Conservation (phyloP, 345 rosid genomes). For the Psidium guajava region DNA sequence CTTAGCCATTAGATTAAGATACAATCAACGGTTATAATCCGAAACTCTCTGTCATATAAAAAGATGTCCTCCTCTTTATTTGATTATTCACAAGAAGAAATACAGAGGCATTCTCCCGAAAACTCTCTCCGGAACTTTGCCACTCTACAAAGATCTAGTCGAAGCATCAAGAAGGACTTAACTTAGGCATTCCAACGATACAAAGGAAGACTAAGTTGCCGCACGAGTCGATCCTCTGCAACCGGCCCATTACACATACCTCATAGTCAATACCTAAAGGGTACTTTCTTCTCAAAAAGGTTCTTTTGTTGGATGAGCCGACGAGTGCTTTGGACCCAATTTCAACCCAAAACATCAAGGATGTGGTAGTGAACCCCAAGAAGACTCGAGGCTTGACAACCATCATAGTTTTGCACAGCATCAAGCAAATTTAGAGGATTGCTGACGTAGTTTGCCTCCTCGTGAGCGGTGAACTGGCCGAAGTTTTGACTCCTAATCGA, state of each 20-base stretch:
- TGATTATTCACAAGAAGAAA: too few species aligned
- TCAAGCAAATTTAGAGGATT: conserved; percentile 77
- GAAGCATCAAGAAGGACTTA: too few species aligned
- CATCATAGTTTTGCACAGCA: conserved; percentile 76
- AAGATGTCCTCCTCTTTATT: too few species aligned
- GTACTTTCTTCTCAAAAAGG: conserved; percentile 12
- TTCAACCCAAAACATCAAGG: conserved; percentile 76
- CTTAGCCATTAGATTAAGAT: too few species aligned
- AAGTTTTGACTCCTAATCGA: conserved; percentile 48
- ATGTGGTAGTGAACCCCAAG: conserved; percentile 65
- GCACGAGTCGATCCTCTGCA: too few species aligned
- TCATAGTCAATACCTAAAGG: not conserved
- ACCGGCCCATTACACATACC: not conserved
- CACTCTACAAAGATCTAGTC: too few species aligned
- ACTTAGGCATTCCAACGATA: too few species aligned
- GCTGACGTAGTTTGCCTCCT: conserved; percentile 77
- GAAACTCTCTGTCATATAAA: too few species aligned
- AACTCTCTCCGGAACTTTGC: too few species aligned
- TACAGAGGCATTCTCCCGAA: too few species aligned
- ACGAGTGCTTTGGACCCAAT: conserved; percentile 84
- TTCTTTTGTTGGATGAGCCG: conserved; percentile 71
- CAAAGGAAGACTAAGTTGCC: too few species aligned
- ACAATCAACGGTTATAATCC: too few species aligned
- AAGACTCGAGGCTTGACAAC: conserved; percentile 43
- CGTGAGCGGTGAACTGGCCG: conserved; percentile 69